Percentiles rank a stretch among this genome's conserved stretches.
These are phyloP conservation scores for Rhododendron molle DNA, from an alignment of 148 eudicot genomes.

Conservation along the genomic window DNA sequence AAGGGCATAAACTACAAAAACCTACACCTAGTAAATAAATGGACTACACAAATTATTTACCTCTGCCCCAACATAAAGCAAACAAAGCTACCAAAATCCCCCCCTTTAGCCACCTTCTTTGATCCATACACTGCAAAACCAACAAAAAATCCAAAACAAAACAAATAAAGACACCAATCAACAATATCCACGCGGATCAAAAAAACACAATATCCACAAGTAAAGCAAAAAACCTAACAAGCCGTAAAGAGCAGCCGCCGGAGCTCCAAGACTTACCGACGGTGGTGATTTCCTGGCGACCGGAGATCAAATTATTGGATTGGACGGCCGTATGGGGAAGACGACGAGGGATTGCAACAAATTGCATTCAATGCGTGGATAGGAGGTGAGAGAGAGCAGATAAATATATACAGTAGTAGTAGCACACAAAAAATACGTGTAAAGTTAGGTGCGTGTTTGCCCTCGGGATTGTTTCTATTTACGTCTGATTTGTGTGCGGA, in stretches of 20 bases:
- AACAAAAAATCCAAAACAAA: neutral
- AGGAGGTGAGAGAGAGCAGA: neutral
- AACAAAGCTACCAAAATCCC: slow-evolving; percentile 14
- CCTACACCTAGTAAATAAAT: neutral
- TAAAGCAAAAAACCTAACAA: no score
- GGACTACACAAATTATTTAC: neutral
- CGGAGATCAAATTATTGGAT: neutral
- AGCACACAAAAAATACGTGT: neutral
- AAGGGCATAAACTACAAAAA: neutral
- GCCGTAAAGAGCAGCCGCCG: neutral
- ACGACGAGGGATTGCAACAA: neutral
- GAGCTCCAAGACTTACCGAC: neutral
- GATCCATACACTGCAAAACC: slow-evolving; percentile 15
- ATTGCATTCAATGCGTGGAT: neutral
- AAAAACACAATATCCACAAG: no score
- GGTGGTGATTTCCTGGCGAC: neutral
- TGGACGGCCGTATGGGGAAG: no score
- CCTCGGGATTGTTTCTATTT: neutral
- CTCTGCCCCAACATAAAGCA: slow-evolving; percentile 13
- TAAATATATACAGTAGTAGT: no score
- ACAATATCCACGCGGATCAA: no score
- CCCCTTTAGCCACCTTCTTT: slow-evolving; percentile 15
- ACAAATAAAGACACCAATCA: neutral
- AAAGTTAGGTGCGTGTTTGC: neutral
- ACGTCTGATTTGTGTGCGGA: neutral